Conservation (phyloP, 2,329 filamentous ascomycete species). For the Aspergillus unguis region DNA sequence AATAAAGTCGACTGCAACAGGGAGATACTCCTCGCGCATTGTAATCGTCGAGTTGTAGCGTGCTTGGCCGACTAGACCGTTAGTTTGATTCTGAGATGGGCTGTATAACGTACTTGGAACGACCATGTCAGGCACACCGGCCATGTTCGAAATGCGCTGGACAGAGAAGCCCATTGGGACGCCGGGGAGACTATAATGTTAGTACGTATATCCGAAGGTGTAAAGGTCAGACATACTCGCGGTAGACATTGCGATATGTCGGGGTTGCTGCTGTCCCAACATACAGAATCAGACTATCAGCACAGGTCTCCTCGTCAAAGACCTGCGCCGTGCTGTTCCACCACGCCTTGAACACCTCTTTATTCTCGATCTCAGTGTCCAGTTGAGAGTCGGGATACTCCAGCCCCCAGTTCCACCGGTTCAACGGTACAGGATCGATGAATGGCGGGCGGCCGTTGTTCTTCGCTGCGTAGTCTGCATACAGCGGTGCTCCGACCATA, state of each 20-base stretch:
- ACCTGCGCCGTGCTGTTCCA: constrained; percentile 22
- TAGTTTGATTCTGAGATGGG: constrained; percentile 44
- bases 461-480: constrained; percentile 47
- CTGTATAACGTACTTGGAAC: constrained; percentile 18
- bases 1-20: constrained; percentile 58
- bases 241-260: constrained; percentile 48
- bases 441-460: constrained; percentile 48
- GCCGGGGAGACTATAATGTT: constrained; percentile 30
- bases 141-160: constrained; percentile 28
- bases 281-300: constrained; percentile 45
- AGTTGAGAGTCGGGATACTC: constrained; percentile 37
- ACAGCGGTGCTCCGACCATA: constrained; percentile 50
- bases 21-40: constrained; percentile 49
- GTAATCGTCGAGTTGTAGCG: constrained; percentile 28
- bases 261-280: constrained; percentile 39
- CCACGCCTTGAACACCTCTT: constrained; percentile 49
- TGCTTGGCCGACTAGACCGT: constrained; percentile 14
- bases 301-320: constrained; percentile 1
- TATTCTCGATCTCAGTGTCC: constrained; percentile 48
- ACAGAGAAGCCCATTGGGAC: constrained; percentile 48
- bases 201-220: too few species aligned
- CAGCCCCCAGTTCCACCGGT: constrained; percentile 49
- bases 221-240: constrained; percentile 11
- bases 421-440: constrained; percentile 49
- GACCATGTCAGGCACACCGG: constrained; percentile 38